phyloP scores from a whole-genome alignment of 2,329 filamentous ascomycete species.

The Phialophora expanda region DNA sequence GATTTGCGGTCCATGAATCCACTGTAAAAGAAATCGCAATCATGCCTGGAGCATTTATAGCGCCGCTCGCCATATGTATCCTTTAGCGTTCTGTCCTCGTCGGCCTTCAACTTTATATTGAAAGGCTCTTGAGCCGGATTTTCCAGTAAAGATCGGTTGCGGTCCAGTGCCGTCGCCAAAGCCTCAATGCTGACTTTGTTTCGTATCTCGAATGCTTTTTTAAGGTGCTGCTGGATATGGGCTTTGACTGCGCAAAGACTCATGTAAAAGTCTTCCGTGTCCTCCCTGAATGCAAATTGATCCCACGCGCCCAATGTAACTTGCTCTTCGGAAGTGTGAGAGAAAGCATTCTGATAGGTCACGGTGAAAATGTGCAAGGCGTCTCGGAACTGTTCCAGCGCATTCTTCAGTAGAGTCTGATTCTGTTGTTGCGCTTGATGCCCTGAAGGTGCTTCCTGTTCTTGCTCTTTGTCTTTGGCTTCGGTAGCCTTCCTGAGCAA shows the following conservation, averaged over 20 bases:
- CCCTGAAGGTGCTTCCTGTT: neutral
- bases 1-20: neutral
- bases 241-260: neutral
- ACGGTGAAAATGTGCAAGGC: neutral
- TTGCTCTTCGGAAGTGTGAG: neutral
- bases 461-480: slow-evolving; percentile 5
- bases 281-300: neutral
- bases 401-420: neutral
- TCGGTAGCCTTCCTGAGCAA: neutral
- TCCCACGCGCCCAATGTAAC: slow-evolving; percentile 1
- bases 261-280: neutral
- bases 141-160: slow-evolving; percentile 1
- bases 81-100: neutral
- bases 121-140: neutral
- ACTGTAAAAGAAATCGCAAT: slow-evolving; percentile 1
- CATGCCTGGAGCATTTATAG: slow-evolving; percentile 1
- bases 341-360: neutral
- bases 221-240: slow-evolving; percentile 2
- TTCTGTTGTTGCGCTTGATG: neutral
- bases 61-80: slow-evolving; percentile 2
- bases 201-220: neutral
- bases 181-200: neutral
- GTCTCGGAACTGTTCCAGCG: neutral
- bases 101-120: neutral
- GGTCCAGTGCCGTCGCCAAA: neutral